Base-by-base conservation (phyloP, 306 rosid species). In the Acacia crassicarpa region DNA sequence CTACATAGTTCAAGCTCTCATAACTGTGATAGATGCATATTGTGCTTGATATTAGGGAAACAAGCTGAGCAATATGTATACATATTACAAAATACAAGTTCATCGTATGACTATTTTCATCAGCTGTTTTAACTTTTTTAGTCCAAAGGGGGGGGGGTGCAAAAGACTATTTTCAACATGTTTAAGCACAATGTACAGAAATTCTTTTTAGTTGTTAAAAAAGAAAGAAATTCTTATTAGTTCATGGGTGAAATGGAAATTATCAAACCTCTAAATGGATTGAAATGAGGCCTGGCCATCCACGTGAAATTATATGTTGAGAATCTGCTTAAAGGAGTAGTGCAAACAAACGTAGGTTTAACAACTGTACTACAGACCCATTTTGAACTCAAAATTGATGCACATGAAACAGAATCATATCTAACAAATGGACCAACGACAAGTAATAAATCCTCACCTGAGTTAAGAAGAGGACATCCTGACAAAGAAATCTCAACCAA, bases 231-330 rank as follows among this genome's bases (percentile, higher is more conserved):
- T 68, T 86, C 62, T 72, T 65, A 70, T 81, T 27, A 67, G 78
- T 51, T 53, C 41, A 81, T n/a, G 41, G 77, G 67, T 25, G 23
- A 67, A 44, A 35, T 54, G 65, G 33, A 63, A 5, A 51, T 30
- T 33, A 82, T 70, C 86, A 85, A 85, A 94, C 97, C 98, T 93
- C 97, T 23, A 93, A 83, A 85, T 89, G 92, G 71, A 93, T 77
- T 81, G 94, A 91, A 81, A 87, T 80, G 88, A 93, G 92, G 81
- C 98, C 98, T 66, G 97, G 97, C 93, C 98, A 94, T 84, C 94
- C 98, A 30, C 8, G 76, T 33, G 93, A 89, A 76, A 94, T 94
- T 83, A 94, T 91, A 56, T 54, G 76, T 83, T 89, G 94, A 85
- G 97, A 89, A 83, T 88, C 97, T 94, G 93, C 77, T 86, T 84